Percentiles rank a stretch among this genome's conserved stretches.
Conservation (phyloP, 768 basidiomycete genomes). For the Phanerochaete sordida region DNA sequence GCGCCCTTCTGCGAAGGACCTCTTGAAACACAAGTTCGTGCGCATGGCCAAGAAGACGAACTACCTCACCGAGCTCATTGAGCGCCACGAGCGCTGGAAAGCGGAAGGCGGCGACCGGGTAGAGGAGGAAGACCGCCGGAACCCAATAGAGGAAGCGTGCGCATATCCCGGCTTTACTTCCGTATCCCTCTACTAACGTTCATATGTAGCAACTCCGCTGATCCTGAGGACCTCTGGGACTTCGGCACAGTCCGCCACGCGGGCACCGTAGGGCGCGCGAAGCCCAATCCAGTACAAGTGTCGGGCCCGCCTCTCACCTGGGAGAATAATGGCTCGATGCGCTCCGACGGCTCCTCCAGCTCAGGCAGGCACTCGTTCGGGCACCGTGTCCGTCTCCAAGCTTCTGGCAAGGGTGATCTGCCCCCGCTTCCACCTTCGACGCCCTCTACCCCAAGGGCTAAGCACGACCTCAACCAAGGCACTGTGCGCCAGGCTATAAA, state of each 20-base stretch:
- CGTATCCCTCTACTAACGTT: neutral
- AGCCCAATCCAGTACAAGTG: constrained; percentile 47
- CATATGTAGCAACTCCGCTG: constrained; percentile 43
- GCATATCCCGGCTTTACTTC: neutral
- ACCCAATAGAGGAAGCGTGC: constrained; percentile 60
- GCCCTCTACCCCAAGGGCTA: constrained; percentile 28
- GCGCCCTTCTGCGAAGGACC: constrained; percentile 93
- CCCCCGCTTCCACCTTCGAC: constrained; percentile 47
- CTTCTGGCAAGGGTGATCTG: constrained; percentile 48
- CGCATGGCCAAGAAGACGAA: constrained; percentile 91
- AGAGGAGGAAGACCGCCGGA: constrained; percentile 67
- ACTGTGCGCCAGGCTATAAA: constrained; percentile 44
- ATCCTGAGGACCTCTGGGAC: constrained; percentile 90
- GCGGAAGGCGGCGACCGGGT: constrained; percentile 78
- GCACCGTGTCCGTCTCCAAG: neutral
- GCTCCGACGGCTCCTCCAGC: constrained; percentile 36
- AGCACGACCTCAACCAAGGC: constrained; percentile 42
- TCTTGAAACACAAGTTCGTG: constrained; percentile 95
- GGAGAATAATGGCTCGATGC: constrained; percentile 64
- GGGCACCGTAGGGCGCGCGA: constrained; percentile 65
- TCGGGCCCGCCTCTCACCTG: constrained; percentile 74
- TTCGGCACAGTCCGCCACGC: constrained; percentile 93
- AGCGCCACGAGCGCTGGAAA: constrained; percentile 91
- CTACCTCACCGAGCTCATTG: constrained; percentile 94
- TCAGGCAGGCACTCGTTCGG: constrained; percentile 30